Evolutionary conservation across 495 filamentous ascomycete genomes (phyloP).

Genomic region (Aspergillus saccharolyticus): DNA sequence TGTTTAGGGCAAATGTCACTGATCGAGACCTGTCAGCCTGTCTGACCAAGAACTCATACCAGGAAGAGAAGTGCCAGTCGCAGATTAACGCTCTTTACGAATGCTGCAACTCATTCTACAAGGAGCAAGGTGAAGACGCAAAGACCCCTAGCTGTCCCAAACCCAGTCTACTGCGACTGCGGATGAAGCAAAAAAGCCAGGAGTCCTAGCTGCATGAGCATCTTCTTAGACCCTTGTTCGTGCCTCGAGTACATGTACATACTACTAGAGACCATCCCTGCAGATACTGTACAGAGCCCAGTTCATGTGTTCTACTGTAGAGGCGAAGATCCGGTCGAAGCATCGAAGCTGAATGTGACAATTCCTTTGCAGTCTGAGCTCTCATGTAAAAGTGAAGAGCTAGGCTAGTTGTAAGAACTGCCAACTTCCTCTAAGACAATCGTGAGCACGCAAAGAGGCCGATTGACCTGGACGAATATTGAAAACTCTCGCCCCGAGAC

Average conservation of each 20-base stretch:
- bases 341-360: constrained; percentile 36
- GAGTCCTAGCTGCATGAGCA: constrained; percentile 6
- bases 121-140: constrained; percentile 70
- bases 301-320: background rate
- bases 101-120: constrained; percentile 89
- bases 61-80: constrained; percentile 76
- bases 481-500: constrained; percentile 94
- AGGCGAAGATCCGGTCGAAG: background rate
- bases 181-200: constrained; percentile 76
- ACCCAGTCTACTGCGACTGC: constrained; percentile 67
- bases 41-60: constrained; percentile 74
- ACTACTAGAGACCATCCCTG: background rate
- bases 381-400: constrained; percentile 48
- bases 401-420: constrained; percentile 66
- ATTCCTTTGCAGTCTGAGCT: constrained; percentile 48
- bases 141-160: constrained; percentile 83
- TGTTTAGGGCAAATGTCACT: constrained; percentile 5
- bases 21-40: constrained; percentile 54
- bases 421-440: constrained; percentile 82
- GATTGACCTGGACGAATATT: constrained; percentile 90
- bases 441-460: constrained; percentile 96
- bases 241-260: constrained; percentile 9
- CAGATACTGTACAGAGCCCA: too few species aligned
- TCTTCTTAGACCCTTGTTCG: background rate
- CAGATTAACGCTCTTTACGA: constrained; percentile 91